Conservation (phyloP, 164 flowering plant species). For the Dillenia suffruticosa region DNA sequence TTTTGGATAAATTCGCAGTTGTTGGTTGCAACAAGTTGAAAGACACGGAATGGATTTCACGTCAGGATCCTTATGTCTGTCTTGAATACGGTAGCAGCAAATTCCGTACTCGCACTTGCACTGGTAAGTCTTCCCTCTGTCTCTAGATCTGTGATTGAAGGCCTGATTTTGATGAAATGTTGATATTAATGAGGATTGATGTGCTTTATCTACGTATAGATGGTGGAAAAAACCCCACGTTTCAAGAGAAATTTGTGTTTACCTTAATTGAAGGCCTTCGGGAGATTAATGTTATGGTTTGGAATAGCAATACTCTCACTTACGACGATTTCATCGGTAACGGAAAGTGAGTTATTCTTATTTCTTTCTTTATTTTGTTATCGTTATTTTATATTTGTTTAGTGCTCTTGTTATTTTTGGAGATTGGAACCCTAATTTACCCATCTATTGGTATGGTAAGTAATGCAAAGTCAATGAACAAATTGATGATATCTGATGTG, state of each 20-base stretch:
- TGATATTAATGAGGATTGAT: too few relatives aligned
- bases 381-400: neutral
- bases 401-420: neutral
- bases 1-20: conserved; percentile 33
- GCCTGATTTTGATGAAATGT: too few relatives aligned
- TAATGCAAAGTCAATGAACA: too few relatives aligned
- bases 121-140: conserved; percentile 35
- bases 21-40: conserved; percentile 73
- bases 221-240: conserved; percentile 77
- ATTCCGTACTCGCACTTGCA: conserved; percentile 76
- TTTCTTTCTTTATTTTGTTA: neutral
- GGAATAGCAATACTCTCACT: conserved; percentile 81
- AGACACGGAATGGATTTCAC: conserved; percentile 92
- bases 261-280: conserved; percentile 69
- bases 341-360: conserved; percentile 52
- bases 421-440: too few relatives aligned
- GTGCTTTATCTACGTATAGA: conserved; percentile 26
- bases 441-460: too few relatives aligned
- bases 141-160: too few relatives aligned
- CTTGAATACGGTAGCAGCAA: conserved; percentile 72
- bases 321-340: conserved; percentile 77
- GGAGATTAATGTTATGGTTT: conserved; percentile 59
- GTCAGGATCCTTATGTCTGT: conserved; percentile 93
- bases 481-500: too few relatives aligned
- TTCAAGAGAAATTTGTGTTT: conserved; percentile 81